Percentiles rank a stretch among this genome's conserved stretches.
phyloP scores from a whole-genome alignment of 1,284 basidiomycete species.

The Macrocystidia cucumis region DNA sequence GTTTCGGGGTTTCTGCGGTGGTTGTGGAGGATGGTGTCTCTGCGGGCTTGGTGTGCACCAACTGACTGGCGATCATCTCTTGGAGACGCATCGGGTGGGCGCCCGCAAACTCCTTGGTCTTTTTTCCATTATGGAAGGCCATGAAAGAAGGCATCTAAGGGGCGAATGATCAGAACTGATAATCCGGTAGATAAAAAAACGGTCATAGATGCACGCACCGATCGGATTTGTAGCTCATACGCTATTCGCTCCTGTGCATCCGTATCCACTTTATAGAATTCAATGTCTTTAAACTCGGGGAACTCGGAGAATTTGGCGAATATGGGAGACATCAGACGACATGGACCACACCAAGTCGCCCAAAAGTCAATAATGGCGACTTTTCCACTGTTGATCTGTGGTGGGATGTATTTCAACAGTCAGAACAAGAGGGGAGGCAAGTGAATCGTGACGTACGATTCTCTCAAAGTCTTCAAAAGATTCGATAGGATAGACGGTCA shows the following conservation, averaged over 20 bases:
- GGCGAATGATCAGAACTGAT: not conserved
- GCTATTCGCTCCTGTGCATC: conserved; percentile 50
- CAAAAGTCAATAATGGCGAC: conserved; percentile 71
- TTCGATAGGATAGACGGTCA: conserved; percentile 25
- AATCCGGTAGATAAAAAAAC: not conserved
- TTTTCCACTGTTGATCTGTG: conserved; percentile 52
- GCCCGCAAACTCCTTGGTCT: conserved; percentile 23
- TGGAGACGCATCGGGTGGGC: conserved; percentile 16
- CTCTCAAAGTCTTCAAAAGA: conserved; percentile 21
- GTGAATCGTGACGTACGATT: conserved; percentile 21
- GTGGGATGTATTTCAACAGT: not conserved
- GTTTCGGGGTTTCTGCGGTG: too few species aligned
- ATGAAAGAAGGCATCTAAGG: conserved; percentile 33
- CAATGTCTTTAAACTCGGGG: conserved; percentile 23
- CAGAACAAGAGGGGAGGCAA: not conserved
- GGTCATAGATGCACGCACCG: conserved; percentile 31
- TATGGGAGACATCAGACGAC: conserved; percentile 72
- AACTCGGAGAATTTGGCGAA: conserved; percentile 61
- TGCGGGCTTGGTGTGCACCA: too few species aligned
- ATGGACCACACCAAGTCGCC: conserved; percentile 69
- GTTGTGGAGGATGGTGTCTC: too few species aligned
- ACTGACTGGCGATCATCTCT: too few species aligned
- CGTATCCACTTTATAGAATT: conserved; percentile 80
- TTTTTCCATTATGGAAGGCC: conserved; percentile 26
- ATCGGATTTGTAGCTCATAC: conserved; percentile 66